phyloP scores from a whole-genome alignment of 768 basidiomycete genomes.

The Pleurotus giganteus region DNA sequence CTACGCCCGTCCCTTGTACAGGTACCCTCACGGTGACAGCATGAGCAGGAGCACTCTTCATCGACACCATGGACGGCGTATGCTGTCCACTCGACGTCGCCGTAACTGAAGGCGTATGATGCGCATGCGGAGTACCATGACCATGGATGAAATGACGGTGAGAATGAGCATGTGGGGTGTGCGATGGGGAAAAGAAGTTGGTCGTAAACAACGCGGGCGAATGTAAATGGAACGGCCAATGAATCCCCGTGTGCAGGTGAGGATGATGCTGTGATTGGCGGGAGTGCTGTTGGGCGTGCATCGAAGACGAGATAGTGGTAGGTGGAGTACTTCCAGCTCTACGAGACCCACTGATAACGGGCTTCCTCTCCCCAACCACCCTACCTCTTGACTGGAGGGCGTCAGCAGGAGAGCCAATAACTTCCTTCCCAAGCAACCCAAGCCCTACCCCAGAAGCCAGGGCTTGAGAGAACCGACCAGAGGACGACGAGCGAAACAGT shows the following conservation, averaged over 20 bases:
- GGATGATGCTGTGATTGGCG: background rate
- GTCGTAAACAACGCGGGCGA: background rate
- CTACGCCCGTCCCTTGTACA: background rate
- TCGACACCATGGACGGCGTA: background rate
- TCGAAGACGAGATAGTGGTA: background rate
- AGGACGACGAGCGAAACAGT: background rate
- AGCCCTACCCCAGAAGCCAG: background rate
- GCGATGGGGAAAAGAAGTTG: background rate
- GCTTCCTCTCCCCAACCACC: background rate
- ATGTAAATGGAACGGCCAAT: background rate
- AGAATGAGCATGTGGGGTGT: background rate
- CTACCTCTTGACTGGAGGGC: background rate
- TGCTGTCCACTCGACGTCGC: background rate
- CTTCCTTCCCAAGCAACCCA: background rate
- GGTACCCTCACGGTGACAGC: slow-evolving; percentile 6
- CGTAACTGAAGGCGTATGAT: background rate
- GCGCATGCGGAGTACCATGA: background rate
- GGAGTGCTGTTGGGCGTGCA: background rate
- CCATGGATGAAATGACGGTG: background rate
- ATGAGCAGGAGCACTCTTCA: slow-evolving; percentile 9
- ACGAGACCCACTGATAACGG: background rate
- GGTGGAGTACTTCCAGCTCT: slow-evolving; percentile 8
- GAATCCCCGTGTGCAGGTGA: background rate
- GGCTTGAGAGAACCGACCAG: background rate
- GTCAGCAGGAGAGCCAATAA: background rate